Conservation (phyloP, 2,329 filamentous ascomycete species). For the Basipetospora chlamydospora region DNA sequence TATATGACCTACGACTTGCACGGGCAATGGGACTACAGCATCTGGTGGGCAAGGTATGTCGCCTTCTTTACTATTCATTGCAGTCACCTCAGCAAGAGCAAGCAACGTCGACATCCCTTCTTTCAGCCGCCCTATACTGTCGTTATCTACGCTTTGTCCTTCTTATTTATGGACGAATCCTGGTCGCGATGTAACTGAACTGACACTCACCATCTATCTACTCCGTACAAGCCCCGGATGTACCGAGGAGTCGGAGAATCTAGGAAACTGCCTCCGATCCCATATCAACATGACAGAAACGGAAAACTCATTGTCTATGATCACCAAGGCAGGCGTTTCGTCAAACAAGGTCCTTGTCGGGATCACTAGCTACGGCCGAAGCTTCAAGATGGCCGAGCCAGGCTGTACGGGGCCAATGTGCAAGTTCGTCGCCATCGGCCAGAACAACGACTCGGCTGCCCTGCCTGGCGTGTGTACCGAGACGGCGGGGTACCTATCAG, state of each 20-base stretch:
- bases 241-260: too few species aligned
- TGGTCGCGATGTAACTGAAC: too few species aligned
- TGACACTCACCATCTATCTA: too few species aligned
- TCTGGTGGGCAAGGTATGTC: neutral
- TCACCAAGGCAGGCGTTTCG: constrained; percentile 19
- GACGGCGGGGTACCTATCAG: constrained; percentile 16
- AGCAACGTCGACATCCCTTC: neutral
- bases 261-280: constrained; percentile 19
- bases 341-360: constrained; percentile 18
- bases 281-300: constrained; percentile 24
- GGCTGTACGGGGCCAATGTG: constrained; percentile 15
- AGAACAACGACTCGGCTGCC: constrained; percentile 10
- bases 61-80: neutral
- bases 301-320: constrained; percentile 16
- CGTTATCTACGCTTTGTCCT: neutral
- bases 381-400: constrained; percentile 17
- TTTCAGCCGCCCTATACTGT: neutral
- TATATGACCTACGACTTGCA: constrained; percentile 22
- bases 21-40: constrained; percentile 15
- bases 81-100: too few species aligned
- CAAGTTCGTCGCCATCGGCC: constrained; percentile 11
- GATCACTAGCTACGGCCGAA: constrained; percentile 17
- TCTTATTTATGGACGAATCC: neutral
- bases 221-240: too few species aligned
- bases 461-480: constrained; percentile 15